Conservation (phyloP, 78 protist species). For the Chrysochromulina tobinii region DNA sequence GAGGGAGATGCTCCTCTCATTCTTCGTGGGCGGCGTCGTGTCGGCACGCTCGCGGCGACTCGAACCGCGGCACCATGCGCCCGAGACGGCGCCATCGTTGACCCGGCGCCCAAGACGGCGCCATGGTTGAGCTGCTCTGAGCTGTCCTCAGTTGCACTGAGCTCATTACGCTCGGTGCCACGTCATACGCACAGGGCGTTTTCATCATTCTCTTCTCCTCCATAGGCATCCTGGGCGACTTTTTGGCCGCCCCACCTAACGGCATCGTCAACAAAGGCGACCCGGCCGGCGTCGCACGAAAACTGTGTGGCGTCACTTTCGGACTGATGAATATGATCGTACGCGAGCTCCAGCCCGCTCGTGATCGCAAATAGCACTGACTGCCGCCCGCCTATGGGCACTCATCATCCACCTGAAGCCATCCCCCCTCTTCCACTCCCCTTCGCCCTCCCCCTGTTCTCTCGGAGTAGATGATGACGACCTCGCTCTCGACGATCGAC, state of each 20-base stretch:
- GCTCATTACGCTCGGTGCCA: too few species aligned
- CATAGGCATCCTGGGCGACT: background rate
- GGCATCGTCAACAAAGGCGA: background rate
- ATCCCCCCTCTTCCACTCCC: background rate
- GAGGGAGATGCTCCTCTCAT: background rate
- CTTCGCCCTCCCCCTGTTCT: background rate
- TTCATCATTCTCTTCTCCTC: background rate
- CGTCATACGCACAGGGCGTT: background rate
- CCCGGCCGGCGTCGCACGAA: background rate
- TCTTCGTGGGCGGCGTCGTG: background rate
- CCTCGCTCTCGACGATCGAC: slow-evolving; percentile 14
- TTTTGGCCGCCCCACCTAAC: too few species aligned
- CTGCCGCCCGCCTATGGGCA: too few species aligned
- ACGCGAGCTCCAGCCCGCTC: too few species aligned
- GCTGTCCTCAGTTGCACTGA: too few species aligned
- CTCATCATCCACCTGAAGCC: background rate
- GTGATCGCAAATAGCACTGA: too few species aligned
- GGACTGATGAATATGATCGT: too few species aligned
- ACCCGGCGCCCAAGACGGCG: too few species aligned
- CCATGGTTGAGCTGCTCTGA: too few species aligned
- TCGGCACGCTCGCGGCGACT: background rate
- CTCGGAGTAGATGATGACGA: background rate
- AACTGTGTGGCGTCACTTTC: background rate
- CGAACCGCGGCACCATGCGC: too few species aligned
- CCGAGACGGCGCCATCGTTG: too few species aligned